A percentile compares a stretch with the other conserved stretches of the same genome.
These are phyloP conservation scores for Tolypocladium ophioglossoides DNA, from an alignment of 2,329 filamentous ascomycete species.

Conservation along the genomic window DNA sequence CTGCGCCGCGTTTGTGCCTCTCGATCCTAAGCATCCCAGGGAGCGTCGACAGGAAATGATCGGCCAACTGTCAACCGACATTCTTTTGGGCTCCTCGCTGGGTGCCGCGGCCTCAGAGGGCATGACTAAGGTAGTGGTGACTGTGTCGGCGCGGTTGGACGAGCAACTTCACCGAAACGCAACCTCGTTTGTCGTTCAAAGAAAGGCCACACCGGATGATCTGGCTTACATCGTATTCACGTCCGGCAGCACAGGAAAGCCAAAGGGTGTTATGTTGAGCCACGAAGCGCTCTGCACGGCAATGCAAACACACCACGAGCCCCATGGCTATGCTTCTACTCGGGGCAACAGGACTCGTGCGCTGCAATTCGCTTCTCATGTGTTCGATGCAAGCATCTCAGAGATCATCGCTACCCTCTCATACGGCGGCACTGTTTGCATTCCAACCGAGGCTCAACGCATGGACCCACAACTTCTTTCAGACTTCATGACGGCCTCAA, in stretches of 20 bases:
- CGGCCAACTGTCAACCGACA: neutral
- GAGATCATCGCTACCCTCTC: neutral
- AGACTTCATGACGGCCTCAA: neutral
- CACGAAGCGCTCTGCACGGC: neutral
- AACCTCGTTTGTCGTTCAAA: neutral
- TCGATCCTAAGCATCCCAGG: conserved; percentile 1
- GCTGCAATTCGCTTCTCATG: conserved; percentile 1
- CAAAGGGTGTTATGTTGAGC: neutral
- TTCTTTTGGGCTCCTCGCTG: neutral
- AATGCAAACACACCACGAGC: neutral
- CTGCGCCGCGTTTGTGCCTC: neutral
- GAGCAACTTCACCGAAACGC: neutral
- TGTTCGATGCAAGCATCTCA: neutral
- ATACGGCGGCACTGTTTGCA: neutral
- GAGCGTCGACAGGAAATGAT: neutral
- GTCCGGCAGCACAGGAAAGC: neutral
- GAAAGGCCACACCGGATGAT: neutral
- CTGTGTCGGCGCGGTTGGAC: neutral
- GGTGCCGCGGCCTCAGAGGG: neutral
- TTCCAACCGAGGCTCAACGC: neutral
- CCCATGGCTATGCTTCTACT: neutral
- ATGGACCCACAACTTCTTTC: neutral
- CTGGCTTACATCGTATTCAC: neutral
- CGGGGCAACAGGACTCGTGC: neutral
- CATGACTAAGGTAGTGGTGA: neutral